Conservation (phyloP, 192 early-diverging fungal genomes). For the Funneliformis mosseae region DNA sequence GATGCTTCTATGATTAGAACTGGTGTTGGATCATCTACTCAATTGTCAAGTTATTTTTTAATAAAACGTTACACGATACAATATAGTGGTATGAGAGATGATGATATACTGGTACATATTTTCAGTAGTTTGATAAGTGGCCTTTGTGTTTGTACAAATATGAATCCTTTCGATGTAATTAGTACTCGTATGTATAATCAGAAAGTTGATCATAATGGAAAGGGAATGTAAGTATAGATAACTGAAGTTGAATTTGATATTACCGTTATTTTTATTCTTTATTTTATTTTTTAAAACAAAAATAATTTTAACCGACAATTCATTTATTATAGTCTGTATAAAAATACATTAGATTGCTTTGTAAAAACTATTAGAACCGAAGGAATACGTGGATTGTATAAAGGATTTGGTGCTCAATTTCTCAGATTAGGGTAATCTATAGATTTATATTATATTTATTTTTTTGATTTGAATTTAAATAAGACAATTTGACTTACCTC, state of each 20-base stretch:
- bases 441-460: not conserved
- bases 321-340: constrained; percentile 61
- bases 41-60: constrained; percentile 87
- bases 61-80: constrained; percentile 67
- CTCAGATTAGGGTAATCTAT: constrained; percentile 78
- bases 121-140: constrained; percentile 77
- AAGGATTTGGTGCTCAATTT: constrained; percentile 92
- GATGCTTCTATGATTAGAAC: constrained; percentile 89
- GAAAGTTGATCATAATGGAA: constrained; percentile 22
- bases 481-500: not conserved
- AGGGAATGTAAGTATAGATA: constrained; percentile 19
- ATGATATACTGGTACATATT: constrained; percentile 70
- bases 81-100: constrained; percentile 55
- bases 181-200: constrained; percentile 96
- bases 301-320: not conserved
- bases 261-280: constrained; percentile 5
- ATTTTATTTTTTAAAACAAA: too few species aligned
- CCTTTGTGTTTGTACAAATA: constrained; percentile 83
- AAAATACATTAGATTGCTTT: constrained; percentile 80
- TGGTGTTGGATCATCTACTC: constrained; percentile 84
- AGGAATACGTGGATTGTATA: constrained; percentile 83
- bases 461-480: constrained; percentile 3
- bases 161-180: constrained; percentile 98
- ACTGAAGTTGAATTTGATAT: not conserved
- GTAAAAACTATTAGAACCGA: constrained; percentile 83